Percentiles rank a stretch among this genome's conserved stretches.
These are phyloP conservation scores for Amphichorda felina DNA, from an alignment of 2,329 filamentous ascomycete genomes.

Conservation along the genomic window DNA sequence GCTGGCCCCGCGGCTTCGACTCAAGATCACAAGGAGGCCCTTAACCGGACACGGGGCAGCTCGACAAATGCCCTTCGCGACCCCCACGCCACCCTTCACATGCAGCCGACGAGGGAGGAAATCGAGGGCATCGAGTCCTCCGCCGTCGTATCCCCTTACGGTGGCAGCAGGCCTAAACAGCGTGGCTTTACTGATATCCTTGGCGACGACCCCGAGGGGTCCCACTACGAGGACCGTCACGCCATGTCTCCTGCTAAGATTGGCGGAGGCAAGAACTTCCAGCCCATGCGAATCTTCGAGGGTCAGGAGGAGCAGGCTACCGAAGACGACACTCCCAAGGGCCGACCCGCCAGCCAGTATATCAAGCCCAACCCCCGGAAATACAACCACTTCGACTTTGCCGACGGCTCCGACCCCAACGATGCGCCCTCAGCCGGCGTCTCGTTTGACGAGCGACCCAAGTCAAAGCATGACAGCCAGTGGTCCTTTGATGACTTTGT, in stretches of 20 bases:
- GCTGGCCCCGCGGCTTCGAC: slow-evolving; percentile 11
- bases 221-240: slow-evolving; percentile 26
- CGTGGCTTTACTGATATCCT: slow-evolving; percentile 65
- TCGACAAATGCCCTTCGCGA: slow-evolving; percentile 46
- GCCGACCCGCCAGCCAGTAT: slow-evolving; percentile 25
- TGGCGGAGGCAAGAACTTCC: slow-evolving; percentile 49
- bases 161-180: slow-evolving; percentile 46
- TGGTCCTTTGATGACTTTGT: slow-evolving; percentile 86
- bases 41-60: slow-evolving; percentile 35
- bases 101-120: slow-evolving; percentile 58
- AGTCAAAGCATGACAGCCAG: slow-evolving; percentile 56
- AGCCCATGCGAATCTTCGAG: slow-evolving; percentile 52
- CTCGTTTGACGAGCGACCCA: slow-evolving; percentile 27
- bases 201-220: slow-evolving; percentile 29
- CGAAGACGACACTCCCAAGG: slow-evolving; percentile 27
- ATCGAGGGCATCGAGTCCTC: slow-evolving; percentile 36
- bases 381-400: slow-evolving; percentile 78
- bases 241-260: slow-evolving; percentile 36
- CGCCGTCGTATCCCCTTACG: slow-evolving; percentile 49
- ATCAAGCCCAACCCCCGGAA: slow-evolving; percentile 64
- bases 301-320: slow-evolving; percentile 30
- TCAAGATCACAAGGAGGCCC: slow-evolving; percentile 21
- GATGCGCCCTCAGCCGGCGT: slow-evolving; percentile 31
- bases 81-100: slow-evolving; percentile 58
- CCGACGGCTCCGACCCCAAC: slow-evolving; percentile 46